phyloP scores from a whole-genome alignment of 306 rosid species.

The Cucurbita ficifolia region DNA sequence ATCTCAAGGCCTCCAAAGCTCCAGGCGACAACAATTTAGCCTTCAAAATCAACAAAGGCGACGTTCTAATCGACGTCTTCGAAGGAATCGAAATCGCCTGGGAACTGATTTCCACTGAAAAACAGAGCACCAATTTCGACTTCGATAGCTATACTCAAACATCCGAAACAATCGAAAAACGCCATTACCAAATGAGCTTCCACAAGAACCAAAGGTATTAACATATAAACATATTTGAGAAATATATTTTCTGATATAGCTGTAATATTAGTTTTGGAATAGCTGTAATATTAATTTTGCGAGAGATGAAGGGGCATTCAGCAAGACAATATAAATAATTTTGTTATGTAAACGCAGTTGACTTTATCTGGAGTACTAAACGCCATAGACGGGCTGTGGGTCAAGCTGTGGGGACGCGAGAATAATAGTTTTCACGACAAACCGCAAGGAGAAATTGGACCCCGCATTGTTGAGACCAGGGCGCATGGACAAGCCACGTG shows the following conservation, averaged over 20 bases:
- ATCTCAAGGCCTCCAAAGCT: constrained; percentile 18
- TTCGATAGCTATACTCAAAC: not conserved
- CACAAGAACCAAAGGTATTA: constrained; percentile 16
- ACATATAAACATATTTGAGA: too few relatives aligned
- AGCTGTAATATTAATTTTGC: too few relatives aligned
- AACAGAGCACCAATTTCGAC: not conserved
- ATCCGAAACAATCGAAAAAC: not conserved
- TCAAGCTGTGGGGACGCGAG: too few relatives aligned
- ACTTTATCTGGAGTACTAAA: too few relatives aligned
- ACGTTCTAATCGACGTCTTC: constrained; percentile 18
- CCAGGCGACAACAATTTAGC: constrained; percentile 10
- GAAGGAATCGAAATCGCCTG: constrained; percentile 22
- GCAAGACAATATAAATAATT: too few relatives aligned
- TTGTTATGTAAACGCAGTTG: too few relatives aligned
- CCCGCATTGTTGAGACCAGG: constrained; percentile 39
- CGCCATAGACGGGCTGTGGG: too few relatives aligned
- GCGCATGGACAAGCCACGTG: constrained; percentile 40
- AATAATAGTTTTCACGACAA: too few relatives aligned
- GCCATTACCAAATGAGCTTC: constrained; percentile 15
- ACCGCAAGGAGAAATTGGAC: too few relatives aligned
- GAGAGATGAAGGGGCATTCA: too few relatives aligned
- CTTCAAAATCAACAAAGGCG: constrained; percentile 20
- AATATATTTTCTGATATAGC: too few relatives aligned
- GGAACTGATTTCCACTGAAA: constrained; percentile 13
- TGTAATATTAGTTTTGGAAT: too few relatives aligned